Percentiles rank a stretch among this genome's conserved stretches.
Evolutionary conservation across 2,329 filamentous ascomycete species (phyloP).

Genomic region (Geosmithia flava): DNA sequence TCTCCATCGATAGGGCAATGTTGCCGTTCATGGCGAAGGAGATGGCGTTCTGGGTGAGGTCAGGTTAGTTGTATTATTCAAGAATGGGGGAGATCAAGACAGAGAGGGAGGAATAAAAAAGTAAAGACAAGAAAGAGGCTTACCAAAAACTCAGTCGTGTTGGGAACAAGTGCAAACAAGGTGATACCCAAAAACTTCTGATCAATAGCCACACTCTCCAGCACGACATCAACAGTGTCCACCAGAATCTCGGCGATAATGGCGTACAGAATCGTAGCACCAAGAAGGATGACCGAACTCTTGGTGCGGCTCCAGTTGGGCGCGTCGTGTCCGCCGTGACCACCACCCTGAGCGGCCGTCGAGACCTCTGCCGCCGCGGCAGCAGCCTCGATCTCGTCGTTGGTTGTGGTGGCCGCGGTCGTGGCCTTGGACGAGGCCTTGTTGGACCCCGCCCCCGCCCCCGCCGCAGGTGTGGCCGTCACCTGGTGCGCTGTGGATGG

Average conservation of each 20-base stretch:
- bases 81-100: constrained; percentile 1
- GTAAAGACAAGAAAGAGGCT: constrained; percentile 16
- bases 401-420: constrained; percentile 6
- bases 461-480: constrained; percentile 8
- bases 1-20: constrained; percentile 97
- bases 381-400: constrained; percentile 9
- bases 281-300: constrained; percentile 78
- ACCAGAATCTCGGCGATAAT: constrained; percentile 95
- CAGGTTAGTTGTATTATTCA: not conserved
- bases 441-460: constrained; percentile 1
- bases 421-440: not conserved
- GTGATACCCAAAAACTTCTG: constrained; percentile 97
- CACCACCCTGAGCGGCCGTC: constrained; percentile 11
- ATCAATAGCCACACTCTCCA: constrained; percentile 82
- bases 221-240: constrained; percentile 91
- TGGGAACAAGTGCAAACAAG: constrained; percentile 89
- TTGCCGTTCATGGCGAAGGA: constrained; percentile 99
- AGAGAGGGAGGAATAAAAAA: not conserved
- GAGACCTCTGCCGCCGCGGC: constrained; percentile 15
- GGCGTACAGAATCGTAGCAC: constrained; percentile 86
- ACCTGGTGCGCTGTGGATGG: constrained; percentile 14
- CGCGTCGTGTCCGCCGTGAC: constrained; percentile 79
- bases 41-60: constrained; percentile 65
- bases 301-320: constrained; percentile 94
- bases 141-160: constrained; percentile 95